Percentiles rank a stretch among this genome's conserved stretches.
Evolutionary conservation across 2,329 filamentous ascomycete genomes (phyloP).

Genomic region (Tetracladium maxilliforme): DNA sequence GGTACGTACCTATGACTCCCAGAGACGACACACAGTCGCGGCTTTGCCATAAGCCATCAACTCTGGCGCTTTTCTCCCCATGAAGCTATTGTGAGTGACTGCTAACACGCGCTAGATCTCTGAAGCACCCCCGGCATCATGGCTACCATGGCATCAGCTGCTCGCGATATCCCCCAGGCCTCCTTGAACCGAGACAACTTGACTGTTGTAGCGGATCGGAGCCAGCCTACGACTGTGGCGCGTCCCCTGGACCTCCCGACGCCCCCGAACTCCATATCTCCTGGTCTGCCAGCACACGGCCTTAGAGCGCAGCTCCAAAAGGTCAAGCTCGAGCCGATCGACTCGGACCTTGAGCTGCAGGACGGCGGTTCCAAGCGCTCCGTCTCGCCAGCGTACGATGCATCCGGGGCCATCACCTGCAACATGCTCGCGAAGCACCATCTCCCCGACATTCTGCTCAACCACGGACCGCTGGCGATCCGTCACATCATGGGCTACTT

Average conservation of each 20-base stretch:
- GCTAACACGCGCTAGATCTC: too few species aligned
- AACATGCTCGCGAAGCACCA: slow-evolving; percentile 77
- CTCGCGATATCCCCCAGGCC: slow-evolving; percentile 51
- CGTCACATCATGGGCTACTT: slow-evolving; percentile 91
- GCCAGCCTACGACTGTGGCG: slow-evolving; percentile 39
- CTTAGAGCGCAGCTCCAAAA: slow-evolving; percentile 46
- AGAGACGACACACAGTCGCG: too few species aligned
- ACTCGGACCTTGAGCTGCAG: slow-evolving; percentile 79
- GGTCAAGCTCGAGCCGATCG: slow-evolving; percentile 45
- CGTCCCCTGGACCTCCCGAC: slow-evolving; percentile 59
- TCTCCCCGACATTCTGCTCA: slow-evolving; percentile 77
- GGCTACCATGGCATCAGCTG: slow-evolving; percentile 47
- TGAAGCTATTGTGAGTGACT: too few species aligned
- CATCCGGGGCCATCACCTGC: slow-evolving; percentile 71
- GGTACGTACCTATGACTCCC: too few species aligned
- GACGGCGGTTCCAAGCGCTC: slow-evolving; percentile 40
- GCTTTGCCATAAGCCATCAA: too few species aligned
- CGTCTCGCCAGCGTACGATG: slow-evolving; percentile 38
- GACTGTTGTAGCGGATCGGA: slow-evolving; percentile 55
- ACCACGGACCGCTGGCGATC: slow-evolving; percentile 83
- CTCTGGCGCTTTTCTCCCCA: too few species aligned
- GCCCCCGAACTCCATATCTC: slow-evolving; percentile 90
- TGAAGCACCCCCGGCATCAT: too few species aligned
- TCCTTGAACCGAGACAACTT: slow-evolving; percentile 53
- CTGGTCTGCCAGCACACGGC: slow-evolving; percentile 68